These are phyloP conservation scores for Apiospora phragmitis DNA, from an alignment of 2,329 filamentous ascomycete genomes.

Conservation along the genomic window DNA sequence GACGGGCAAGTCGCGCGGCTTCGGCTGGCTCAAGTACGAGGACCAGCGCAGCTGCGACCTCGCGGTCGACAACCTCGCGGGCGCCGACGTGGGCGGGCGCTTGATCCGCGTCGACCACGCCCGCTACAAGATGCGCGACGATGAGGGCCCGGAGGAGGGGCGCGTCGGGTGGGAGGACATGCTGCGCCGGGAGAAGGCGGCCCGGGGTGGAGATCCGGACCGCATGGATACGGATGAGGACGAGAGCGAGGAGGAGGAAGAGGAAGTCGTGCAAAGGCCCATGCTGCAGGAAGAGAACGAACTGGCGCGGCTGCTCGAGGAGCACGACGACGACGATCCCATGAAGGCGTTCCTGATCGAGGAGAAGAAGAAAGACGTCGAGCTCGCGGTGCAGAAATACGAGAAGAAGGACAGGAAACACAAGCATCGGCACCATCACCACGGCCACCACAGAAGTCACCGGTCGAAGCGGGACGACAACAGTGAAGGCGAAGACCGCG, in stretches of 20 bases:
- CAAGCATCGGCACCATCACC: slow-evolving; percentile 33
- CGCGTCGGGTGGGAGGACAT: slow-evolving; percentile 62
- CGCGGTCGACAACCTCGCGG: slow-evolving; percentile 93
- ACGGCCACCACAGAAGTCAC: slow-evolving; percentile 47
- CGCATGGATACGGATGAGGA: slow-evolving; percentile 27
- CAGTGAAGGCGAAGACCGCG: slow-evolving; percentile 22
- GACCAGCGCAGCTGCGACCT: slow-evolving; percentile 95
- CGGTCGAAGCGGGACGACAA: slow-evolving; percentile 37
- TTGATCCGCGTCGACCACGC: slow-evolving; percentile 89
- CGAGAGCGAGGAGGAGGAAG: slow-evolving; percentile 44
- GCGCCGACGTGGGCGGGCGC: slow-evolving; percentile 78
- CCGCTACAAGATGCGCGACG: slow-evolving; percentile 84
- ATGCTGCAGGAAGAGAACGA: slow-evolving; percentile 81
- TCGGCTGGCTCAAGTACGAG: slow-evolving; percentile 97
- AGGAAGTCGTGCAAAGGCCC: slow-evolving; percentile 49
- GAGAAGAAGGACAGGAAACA: slow-evolving; percentile 51
- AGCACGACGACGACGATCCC: slow-evolving; percentile 93
- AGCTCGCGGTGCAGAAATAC: slow-evolving; percentile 62
- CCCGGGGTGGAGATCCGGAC: slow-evolving; percentile 32
- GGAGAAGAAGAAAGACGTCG: slow-evolving; percentile 88
- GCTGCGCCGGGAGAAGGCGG: slow-evolving; percentile 49
- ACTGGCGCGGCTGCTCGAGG: slow-evolving; percentile 69
- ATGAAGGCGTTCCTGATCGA: slow-evolving; percentile 92
- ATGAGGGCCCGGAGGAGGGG: slow-evolving; percentile 64
- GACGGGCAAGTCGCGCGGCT: slow-evolving; percentile 91